Percentiles rank a stretch among this genome's conserved stretches.
These are phyloP conservation scores for Roridomyces roridus DNA, from an alignment of 768 basidiomycete species.

Conservation along the genomic window DNA sequence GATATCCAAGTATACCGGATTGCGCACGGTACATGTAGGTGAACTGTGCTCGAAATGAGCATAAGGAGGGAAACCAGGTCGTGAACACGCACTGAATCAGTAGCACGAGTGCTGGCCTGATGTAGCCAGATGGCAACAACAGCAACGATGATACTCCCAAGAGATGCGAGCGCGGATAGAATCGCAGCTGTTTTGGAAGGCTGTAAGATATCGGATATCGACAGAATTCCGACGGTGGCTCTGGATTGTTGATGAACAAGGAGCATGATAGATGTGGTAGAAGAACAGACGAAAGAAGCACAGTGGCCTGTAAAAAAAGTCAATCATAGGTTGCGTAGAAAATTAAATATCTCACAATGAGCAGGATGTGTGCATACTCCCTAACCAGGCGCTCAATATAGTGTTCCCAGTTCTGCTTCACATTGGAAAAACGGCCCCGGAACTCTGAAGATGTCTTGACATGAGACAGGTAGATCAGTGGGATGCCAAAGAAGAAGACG, in stretches of 20 bases:
- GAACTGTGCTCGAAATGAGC: constrained; percentile 39
- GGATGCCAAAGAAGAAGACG: constrained; percentile 57
- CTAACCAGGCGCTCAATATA: constrained; percentile 57
- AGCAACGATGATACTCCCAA: constrained; percentile 62
- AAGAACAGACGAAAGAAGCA: constrained; percentile 55
- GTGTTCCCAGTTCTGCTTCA: constrained; percentile 55
- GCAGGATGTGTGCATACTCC: constrained; percentile 62
- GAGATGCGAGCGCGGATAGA: constrained; percentile 53
- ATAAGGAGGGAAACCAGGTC: background rate
- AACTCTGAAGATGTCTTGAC: constrained; percentile 55
- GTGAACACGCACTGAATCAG: constrained; percentile 45
- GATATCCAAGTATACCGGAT: constrained; percentile 48
- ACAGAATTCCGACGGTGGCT: constrained; percentile 56
- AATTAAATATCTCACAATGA: constrained; percentile 48
- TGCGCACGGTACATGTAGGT: constrained; percentile 61
- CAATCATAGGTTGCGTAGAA: background rate
- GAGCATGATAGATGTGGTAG: background rate
- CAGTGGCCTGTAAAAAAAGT: constrained; percentile 47
- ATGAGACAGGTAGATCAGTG: constrained; percentile 55
- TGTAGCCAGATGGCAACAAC: constrained; percentile 65
- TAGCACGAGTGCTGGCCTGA: constrained; percentile 50
- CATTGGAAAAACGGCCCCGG: constrained; percentile 51
- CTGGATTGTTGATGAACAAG: constrained; percentile 31
- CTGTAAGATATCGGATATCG: constrained; percentile 46
- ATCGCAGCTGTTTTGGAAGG: constrained; percentile 39